These are phyloP conservation scores for Polyporus tsugae DNA, from an alignment of 1,284 basidiomycete genomes.

Conservation along the genomic window DNA sequence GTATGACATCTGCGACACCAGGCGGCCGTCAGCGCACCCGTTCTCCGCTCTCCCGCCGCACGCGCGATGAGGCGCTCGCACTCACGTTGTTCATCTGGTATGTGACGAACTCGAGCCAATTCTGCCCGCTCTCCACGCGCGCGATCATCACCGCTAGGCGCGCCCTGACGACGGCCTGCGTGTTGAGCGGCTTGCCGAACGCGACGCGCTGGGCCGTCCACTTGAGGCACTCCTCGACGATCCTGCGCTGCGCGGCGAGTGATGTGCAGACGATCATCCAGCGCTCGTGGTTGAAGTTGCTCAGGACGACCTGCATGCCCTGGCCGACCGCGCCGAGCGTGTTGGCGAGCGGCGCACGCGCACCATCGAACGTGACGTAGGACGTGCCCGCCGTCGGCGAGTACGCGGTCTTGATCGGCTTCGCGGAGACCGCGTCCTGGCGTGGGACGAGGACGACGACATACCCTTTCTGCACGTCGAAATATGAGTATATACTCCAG, in stretches of 20 bases:
- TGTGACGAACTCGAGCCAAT: constrained; percentile 91
- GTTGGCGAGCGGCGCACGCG: constrained; percentile 87
- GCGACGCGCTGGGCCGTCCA: constrained; percentile 88
- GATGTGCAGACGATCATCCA: constrained; percentile 86
- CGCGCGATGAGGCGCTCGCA: constrained; percentile 37
- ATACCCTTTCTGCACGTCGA: constrained; percentile 68
- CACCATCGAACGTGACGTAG: constrained; percentile 92
- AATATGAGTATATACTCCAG: background rate
- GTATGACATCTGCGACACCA: constrained; percentile 70
- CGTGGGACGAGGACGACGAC: constrained; percentile 89
- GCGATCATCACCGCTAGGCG: constrained; percentile 92
- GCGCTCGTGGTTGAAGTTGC: constrained; percentile 86
- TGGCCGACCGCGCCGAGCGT: constrained; percentile 88
- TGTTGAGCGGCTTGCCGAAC: constrained; percentile 89
- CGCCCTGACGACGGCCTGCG: constrained; percentile 91
- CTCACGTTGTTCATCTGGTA: constrained; percentile 92
- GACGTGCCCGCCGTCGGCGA: constrained; percentile 89
- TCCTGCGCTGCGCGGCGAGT: constrained; percentile 73
- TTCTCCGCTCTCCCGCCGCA: background rate
- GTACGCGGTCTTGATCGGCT: constrained; percentile 91
- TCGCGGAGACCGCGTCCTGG: constrained; percentile 85
- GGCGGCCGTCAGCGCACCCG: background rate
- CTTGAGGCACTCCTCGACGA: constrained; percentile 86
- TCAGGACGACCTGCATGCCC: constrained; percentile 89
- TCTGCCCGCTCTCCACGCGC: constrained; percentile 87